A percentile compares a stretch with the other conserved stretches of the same genome.
These are phyloP conservation scores for Ampelocalamus luodianensis DNA, from an alignment of 176 grass and related monocot species.

Conservation along the genomic window DNA sequence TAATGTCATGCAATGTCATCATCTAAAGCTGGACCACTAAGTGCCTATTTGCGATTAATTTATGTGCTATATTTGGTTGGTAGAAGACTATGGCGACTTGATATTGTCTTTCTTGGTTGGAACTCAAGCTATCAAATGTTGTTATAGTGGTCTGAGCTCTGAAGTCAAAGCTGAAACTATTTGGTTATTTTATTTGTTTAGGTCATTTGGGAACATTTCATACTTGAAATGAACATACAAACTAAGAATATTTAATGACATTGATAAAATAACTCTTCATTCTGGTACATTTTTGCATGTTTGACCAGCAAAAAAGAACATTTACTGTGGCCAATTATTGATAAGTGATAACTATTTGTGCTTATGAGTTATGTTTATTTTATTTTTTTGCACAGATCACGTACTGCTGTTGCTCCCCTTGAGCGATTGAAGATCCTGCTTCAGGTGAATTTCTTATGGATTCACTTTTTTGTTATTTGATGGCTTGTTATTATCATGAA, in stretches of 20 bases:
- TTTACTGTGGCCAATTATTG: not conserved
- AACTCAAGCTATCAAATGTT: constrained; percentile 20
- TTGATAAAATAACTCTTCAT: not conserved
- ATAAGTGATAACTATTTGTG: not conserved
- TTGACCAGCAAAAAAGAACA: not conserved
- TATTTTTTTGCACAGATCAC: constrained; percentile 64
- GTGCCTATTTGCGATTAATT: not conserved
- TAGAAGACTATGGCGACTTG: constrained; percentile 21
- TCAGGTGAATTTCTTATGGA: constrained; percentile 63
- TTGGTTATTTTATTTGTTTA: not conserved
- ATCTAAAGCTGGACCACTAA: constrained; percentile 22
- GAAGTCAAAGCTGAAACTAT: not conserved
- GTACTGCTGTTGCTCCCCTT: constrained; percentile 98
- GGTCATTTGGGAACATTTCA: not conserved
- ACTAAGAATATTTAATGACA: not conserved
- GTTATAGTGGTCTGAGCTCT: not conserved
- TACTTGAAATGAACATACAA: not conserved
- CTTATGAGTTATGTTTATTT: constrained; percentile 25
- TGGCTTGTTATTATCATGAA: not conserved
- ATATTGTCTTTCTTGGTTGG: constrained; percentile 41
- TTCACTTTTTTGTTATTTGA: constrained; percentile 12
- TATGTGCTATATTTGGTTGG: constrained; percentile 21
- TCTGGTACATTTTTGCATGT: not conserved
- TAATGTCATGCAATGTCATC: constrained; percentile 2
- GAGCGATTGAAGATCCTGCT: constrained; percentile 95